Evolutionary conservation across 139 green algal genomes (phyloP), one percentile per base, ranked within the genome.

Genomic region (Edaphochlamys debaryana): DNA sequence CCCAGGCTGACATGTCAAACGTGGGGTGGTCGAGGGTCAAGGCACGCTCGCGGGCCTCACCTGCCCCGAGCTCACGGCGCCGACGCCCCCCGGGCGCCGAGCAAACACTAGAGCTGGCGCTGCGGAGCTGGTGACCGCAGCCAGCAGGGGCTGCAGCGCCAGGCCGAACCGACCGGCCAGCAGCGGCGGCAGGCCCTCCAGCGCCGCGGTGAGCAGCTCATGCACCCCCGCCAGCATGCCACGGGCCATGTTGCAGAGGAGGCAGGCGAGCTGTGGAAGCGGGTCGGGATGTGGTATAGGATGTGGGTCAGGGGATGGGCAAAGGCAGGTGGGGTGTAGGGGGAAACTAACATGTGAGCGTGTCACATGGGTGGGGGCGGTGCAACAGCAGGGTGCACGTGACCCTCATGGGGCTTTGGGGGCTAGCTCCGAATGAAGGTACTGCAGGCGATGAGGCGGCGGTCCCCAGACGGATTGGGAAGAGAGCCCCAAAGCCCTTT

Each of bases 101-200:
- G 58, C 37, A 38, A 42, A 80, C 30, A 70, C 38, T 27, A 56
- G 48, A 23, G 56, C 73, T 8, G 37, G 58, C 1, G 32, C 38
- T n/a, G n/a, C 2, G 73, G 29, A 9, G 45, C 45, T 13, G 45
- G 11, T 54, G 45, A 54, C 73, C 38, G 73, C 73, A 37, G 58
- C 40, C 54, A 80, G 56, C 56, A 80, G 56, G 25, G 73, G 73
- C 40, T 72, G 60, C 60, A 81, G 38, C 60, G 15, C 23, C 29
- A 81, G 60, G 2, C 23, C 17, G 23, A 63, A 22, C 60, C 48
- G 56, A n/a, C 30, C 56, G 7, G 45, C 29, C 75, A 81, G 60
- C 60, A 81, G 75, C 15, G 13, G 4, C 38, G 75, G 60, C 30
- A 81, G 20, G 5, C 40, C 60, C 17, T 71, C 62, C 75, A 81